Evolutionary conservation across 2,329 filamentous ascomycete genomes (phyloP).

Genomic region (Paraconiothyrium sp.): DNA sequence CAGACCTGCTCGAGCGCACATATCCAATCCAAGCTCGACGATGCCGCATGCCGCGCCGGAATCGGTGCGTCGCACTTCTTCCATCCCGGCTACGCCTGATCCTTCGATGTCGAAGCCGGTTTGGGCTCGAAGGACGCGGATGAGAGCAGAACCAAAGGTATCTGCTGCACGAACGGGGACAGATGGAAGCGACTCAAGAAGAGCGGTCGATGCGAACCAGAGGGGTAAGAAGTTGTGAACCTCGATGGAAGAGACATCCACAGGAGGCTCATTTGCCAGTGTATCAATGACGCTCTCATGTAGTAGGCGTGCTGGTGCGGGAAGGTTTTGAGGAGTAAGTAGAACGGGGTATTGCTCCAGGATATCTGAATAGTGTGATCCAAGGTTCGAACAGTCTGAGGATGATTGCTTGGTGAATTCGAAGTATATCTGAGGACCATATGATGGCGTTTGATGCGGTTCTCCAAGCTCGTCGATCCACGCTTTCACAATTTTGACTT

Average conservation of each 20-base stretch:
- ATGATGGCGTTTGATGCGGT: slow-evolving; percentile 4
- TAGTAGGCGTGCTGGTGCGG: neutral
- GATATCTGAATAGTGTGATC: slow-evolving; percentile 16
- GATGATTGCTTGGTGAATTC: slow-evolving; percentile 27
- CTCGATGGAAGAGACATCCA: slow-evolving; percentile 9
- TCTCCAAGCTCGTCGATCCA: slow-evolving; percentile 54
- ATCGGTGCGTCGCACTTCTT: slow-evolving; percentile 45
- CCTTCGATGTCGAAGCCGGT: slow-evolving; percentile 51
- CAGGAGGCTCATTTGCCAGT: neutral
- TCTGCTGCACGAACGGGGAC: slow-evolving; percentile 49
- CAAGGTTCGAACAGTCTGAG: neutral
- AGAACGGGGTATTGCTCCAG: slow-evolving; percentile 25
- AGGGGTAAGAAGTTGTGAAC: slow-evolving; percentile 45
- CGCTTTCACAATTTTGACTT: slow-evolving; percentile 47
- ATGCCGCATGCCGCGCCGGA: slow-evolving; percentile 38
- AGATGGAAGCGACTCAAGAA: slow-evolving; percentile 50
- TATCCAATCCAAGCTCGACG: slow-evolving; percentile 44
- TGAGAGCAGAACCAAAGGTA: slow-evolving; percentile 43
- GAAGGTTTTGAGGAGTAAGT: neutral
- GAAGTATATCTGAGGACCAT: slow-evolving; percentile 30
- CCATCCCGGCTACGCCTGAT: slow-evolving; percentile 52
- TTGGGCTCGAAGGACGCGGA: slow-evolving; percentile 53
- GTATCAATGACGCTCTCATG: neutral
- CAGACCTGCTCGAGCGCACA: slow-evolving; percentile 32
- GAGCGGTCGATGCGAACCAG: slow-evolving; percentile 51